These are phyloP conservation scores for Ogataea ganodermae DNA, from an alignment of 805 yeast genomes.

Conservation along the genomic window DNA sequence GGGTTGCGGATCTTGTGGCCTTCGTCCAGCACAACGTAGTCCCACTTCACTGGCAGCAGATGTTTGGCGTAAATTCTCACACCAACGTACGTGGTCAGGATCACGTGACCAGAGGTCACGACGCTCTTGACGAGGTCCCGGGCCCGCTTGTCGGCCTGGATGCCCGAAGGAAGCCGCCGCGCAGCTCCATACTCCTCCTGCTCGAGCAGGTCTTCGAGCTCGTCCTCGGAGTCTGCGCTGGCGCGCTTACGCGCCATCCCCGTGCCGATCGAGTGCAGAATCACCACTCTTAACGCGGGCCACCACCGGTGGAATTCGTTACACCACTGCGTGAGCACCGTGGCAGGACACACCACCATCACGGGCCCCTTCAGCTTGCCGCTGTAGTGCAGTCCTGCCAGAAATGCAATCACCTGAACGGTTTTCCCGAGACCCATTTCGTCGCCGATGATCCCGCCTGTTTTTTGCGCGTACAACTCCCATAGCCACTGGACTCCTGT, in stretches of 20 bases:
- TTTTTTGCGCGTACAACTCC: slow-evolving; percentile 84
- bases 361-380: slow-evolving; percentile 75
- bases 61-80: slow-evolving; percentile 50
- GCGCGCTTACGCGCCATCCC: slow-evolving; percentile 58
- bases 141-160: slow-evolving; percentile 33
- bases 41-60: slow-evolving; percentile 77
- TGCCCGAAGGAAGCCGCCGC: slow-evolving; percentile 28
- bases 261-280: slow-evolving; percentile 88
- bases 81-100: slow-evolving; percentile 85
- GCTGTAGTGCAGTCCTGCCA: slow-evolving; percentile 89
- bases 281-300: slow-evolving; percentile 88
- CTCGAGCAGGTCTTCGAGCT: slow-evolving; percentile 50
- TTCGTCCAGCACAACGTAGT: slow-evolving; percentile 88
- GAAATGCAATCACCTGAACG: slow-evolving; percentile 84
- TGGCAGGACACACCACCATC: slow-evolving; percentile 91
- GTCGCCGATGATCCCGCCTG: slow-evolving; percentile 96
- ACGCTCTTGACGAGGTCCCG: slow-evolving; percentile 57
- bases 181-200: slow-evolving; percentile 38
- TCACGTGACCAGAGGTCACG: slow-evolving; percentile 70
- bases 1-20: slow-evolving; percentile 98
- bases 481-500: slow-evolving; percentile 98
- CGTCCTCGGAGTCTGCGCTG: slow-evolving; percentile 39
- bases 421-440: slow-evolving; percentile 99
- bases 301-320: slow-evolving; percentile 96
- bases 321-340: slow-evolving; percentile 97